Evolutionary conservation across 2,329 filamentous ascomycete species (phyloP).

Genomic region (Calonectria ilicicola): DNA sequence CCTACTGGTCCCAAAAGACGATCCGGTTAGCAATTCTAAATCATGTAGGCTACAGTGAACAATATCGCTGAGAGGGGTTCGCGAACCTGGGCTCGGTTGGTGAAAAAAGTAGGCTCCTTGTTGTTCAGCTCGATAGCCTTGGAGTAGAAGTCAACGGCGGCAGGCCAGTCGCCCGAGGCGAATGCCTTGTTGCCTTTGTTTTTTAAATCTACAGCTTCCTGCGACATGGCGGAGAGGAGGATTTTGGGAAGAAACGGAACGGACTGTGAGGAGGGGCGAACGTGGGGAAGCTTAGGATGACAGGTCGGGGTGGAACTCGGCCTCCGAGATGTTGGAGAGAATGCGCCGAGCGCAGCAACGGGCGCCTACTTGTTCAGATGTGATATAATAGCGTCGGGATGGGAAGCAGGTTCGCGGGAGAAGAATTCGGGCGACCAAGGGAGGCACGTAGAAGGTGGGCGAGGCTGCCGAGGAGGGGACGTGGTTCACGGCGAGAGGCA

Average conservation of each 20-base stretch:
- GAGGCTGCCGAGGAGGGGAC: conserved; percentile 25
- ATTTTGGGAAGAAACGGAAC: conserved; percentile 16
- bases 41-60: background rate
- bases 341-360: conserved; percentile 39
- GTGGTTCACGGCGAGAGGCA: conserved; percentile 38
- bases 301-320: conserved; percentile 31
- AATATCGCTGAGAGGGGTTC: background rate
- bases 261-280: conserved; percentile 10
- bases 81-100: conserved; percentile 92
- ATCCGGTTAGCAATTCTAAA: conserved; percentile 58
- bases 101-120: conserved; percentile 89
- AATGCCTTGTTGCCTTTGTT: conserved; percentile 96
- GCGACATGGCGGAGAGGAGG: conserved; percentile 51
- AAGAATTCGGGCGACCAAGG: conserved; percentile 23
- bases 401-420: background rate
- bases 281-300: conserved; percentile 20
- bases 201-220: conserved; percentile 87
- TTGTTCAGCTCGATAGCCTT: conserved; percentile 88
- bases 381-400: background rate
- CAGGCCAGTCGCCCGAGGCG: conserved; percentile 85
- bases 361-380: conserved; percentile 7
- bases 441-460: conserved; percentile 9
- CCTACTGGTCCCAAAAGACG: conserved; percentile 61
- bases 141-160: conserved; percentile 85
- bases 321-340: conserved; percentile 28